Conservation (phyloP, 768 basidiomycete genomes). For the Fomitopsis pulvina region DNA sequence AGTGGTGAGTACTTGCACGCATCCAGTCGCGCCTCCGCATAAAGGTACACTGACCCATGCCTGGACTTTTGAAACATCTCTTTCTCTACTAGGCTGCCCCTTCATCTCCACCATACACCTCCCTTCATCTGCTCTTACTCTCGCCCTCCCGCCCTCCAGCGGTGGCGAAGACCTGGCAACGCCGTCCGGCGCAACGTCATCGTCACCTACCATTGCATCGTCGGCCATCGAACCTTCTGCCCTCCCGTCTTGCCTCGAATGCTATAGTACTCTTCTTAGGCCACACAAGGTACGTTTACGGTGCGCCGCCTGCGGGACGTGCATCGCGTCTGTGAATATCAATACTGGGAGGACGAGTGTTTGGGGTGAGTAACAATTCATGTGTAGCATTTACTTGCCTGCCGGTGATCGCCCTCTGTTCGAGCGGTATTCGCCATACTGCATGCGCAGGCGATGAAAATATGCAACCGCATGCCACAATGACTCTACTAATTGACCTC, state of each 20-base stretch:
- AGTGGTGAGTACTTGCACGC: slow-evolving; percentile 31
- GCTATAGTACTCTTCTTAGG: not conserved
- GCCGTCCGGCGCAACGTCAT: not conserved
- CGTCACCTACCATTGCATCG: not conserved
- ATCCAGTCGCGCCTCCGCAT: not conserved
- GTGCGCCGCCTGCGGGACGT: not conserved
- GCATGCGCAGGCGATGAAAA: not conserved
- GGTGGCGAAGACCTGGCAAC: too few relatives aligned
- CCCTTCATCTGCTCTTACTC: slow-evolving; percentile 40
- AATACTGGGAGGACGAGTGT: not conserved
- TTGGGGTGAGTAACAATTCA: not conserved
- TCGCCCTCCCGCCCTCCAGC: not conserved
- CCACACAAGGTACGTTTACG: not conserved
- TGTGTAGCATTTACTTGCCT: not conserved
- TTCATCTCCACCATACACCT: slow-evolving; percentile 61
- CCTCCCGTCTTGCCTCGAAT: not conserved
- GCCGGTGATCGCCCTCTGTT: not conserved
- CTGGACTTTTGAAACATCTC: not conserved
- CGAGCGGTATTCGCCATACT: not conserved
- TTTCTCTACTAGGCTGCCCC: slow-evolving; percentile 37
- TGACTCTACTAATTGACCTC: not conserved
- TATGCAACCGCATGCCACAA: not conserved
- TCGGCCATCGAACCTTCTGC: not conserved
- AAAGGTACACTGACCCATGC: not conserved
- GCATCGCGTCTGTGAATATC: not conserved